These are phyloP conservation scores for Porodaedalea pini DNA, from an alignment of 1,284 basidiomycete genomes.

Conservation along the genomic window DNA sequence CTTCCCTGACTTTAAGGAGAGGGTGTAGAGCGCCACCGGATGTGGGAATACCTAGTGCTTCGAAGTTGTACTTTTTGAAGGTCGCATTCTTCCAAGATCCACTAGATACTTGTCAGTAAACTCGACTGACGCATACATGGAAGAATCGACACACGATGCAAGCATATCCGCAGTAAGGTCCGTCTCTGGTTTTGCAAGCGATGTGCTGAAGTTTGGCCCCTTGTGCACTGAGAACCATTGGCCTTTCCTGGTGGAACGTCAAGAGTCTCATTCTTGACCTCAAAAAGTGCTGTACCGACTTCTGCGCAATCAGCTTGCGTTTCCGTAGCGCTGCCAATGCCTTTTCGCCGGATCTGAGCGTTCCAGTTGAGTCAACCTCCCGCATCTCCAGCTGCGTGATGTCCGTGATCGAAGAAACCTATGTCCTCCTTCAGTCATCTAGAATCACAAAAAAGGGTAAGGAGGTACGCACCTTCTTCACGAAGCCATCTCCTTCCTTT, in stretches of 20 bases:
- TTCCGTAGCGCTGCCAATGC: constrained; percentile 84
- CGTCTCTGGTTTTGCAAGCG: constrained; percentile 95
- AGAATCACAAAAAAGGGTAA: constrained; percentile 6
- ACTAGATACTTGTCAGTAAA: constrained; percentile 37
- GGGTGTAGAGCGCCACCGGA: constrained; percentile 93
- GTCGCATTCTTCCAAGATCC: constrained; percentile 88
- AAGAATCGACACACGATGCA: constrained; percentile 56
- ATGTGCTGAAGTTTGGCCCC: constrained; percentile 86
- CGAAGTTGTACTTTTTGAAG: constrained; percentile 99
- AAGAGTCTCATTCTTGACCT: constrained; percentile 14
- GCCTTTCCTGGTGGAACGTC: constrained; percentile 65
- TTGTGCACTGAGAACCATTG: constrained; percentile 93
- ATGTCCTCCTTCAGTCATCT: constrained; percentile 4
- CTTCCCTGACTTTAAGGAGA: constrained; percentile 95
- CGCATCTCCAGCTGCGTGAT: constrained; percentile 72
- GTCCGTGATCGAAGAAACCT: constrained; percentile 70
- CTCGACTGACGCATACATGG: not conserved
- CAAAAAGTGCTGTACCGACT: constrained; percentile 37
- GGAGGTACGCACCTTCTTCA: constrained; percentile 55
- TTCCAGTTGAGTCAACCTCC: constrained; percentile 72
- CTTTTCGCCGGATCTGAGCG: constrained; percentile 71
- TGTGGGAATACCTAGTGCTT: constrained; percentile 89
- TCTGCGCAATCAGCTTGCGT: constrained; percentile 80
- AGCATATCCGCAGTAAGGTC: constrained; percentile 97
- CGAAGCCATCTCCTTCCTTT: constrained; percentile 87